A percentile compares a stretch with the other conserved stretches of the same genome.
Evolutionary conservation across 768 basidiomycete species (phyloP).

Genomic region (Suillus ampliporus): DNA sequence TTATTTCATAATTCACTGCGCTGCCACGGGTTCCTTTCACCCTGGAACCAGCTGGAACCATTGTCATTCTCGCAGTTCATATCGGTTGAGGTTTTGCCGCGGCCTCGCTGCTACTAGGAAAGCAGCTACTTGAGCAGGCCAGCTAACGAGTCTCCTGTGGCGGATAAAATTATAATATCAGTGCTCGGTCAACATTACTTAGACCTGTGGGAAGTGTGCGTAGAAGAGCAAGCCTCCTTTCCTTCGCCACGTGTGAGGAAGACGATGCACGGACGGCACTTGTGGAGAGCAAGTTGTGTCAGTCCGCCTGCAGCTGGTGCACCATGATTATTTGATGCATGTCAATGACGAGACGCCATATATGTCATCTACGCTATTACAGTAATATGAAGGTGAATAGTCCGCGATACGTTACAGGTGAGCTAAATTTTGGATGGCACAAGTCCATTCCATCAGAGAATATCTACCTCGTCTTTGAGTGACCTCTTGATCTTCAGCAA

Average conservation of each 20-base stretch:
- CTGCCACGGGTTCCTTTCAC: no score
- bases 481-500: constrained; percentile 88
- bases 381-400: background rate
- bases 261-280: background rate
- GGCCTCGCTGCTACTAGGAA: no score
- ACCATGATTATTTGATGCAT: no score
- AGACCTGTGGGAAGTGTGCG: background rate
- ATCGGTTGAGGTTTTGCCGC: no score
- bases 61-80: no score
- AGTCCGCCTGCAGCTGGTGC: background rate
- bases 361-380: background rate
- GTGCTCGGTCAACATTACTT: background rate
- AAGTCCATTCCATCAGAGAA: constrained; percentile 24
- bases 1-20: no score
- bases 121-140: no score
- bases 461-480: constrained; percentile 62
- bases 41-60: no score
- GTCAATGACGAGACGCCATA: background rate
- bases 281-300: background rate
- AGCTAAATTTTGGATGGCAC: background rate
- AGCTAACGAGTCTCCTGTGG: no score
- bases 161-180: background rate
- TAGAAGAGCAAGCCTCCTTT: background rate
- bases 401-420: background rate
- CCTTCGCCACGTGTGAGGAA: background rate